Base-by-base conservation (phyloP, 2,329 filamentous ascomycete species). In the Fusarium paranaense region DNA sequence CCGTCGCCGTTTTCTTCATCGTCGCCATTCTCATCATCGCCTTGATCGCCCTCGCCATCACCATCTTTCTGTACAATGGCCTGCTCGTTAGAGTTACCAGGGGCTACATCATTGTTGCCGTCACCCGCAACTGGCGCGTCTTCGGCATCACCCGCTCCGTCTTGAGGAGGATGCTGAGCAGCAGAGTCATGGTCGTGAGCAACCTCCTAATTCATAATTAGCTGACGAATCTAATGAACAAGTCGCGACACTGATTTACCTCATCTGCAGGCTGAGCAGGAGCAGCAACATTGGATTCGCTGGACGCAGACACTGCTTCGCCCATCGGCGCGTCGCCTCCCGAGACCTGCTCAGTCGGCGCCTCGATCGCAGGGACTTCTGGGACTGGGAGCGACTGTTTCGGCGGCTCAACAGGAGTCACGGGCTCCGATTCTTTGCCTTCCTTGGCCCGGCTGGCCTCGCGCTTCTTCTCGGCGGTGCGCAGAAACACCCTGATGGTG, bases 401-500 rank as follows among this genome's bases (percentile, higher is more conserved):
- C 6, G 81, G 77, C 18, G 84, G 79, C 62, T 88, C 87, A 47
- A 85, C 79, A 3, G 87, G 84, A 0, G 84, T 83, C 27, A 79
- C 74, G 5, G 85, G 83, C 3, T 83, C 78, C 35, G 82, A 83
- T 37, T 81, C 84, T 62, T 85, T 84, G 5, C 80, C 71, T 66
- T 89, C 84, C 73, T 89, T 90, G 0, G 86, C 84, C 52, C 89
- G 87, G 50, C 87, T 87, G 60, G 90, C 89, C 78, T 95, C 93
- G 71, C 93, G 90, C 83, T 97, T 97, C 87, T 97, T 97, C 82
- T 97, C 94, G 76, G 95, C 94, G 0, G 93, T 97, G 78, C 95
- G 94, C 58, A 99, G 85, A 80, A 97, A 99, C 14, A 97, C 94
- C 76, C 94, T 93, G 75, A 98, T 93, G 2, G 97, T 99, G 30